phyloP scores from a whole-genome alignment of 2,329 filamentous ascomycete species.

The Xylariales sp. region DNA sequence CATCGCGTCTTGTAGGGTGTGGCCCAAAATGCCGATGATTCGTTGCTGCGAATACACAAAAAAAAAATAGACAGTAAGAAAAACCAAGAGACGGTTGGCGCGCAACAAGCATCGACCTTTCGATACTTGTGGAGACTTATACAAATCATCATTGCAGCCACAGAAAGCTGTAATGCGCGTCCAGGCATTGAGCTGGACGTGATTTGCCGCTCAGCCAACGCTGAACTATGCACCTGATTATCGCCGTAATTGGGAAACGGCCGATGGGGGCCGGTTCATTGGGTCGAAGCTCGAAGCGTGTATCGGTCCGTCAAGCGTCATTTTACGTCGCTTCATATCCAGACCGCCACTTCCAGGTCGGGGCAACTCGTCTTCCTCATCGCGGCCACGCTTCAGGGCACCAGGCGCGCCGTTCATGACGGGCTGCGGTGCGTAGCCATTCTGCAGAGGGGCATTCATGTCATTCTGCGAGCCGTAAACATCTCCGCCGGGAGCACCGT shows the following conservation, averaged over 20 bases:
- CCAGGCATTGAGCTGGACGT: too few species aligned
- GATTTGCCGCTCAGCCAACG: too few species aligned
- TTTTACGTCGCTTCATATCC: constrained; percentile 76
- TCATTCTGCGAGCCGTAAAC: constrained; percentile 66
- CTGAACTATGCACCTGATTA: constrained; percentile 8
- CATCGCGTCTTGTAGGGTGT: constrained; percentile 25
- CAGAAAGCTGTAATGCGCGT: too few species aligned
- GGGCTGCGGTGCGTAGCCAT: constrained; percentile 60
- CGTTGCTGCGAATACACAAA: constrained; percentile 32
- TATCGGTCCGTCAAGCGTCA: constrained; percentile 58
- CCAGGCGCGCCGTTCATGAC: constrained; percentile 59
- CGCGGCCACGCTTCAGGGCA: constrained; percentile 42
- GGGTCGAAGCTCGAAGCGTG: constrained; percentile 45
- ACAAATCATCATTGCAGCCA: too few species aligned
- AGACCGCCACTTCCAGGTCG: constrained; percentile 61
- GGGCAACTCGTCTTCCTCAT: constrained; percentile 56
- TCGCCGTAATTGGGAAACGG: constrained; percentile 33
- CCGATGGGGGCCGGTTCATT: constrained; percentile 42
- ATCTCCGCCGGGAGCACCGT: constrained; percentile 63
- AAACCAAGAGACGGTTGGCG: constrained; percentile 18
- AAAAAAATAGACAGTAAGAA: constrained; percentile 29
- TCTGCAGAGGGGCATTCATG: constrained; percentile 49
- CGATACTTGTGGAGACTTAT: too few species aligned
- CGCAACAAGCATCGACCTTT: constrained; percentile 15
- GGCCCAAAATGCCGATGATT: constrained; percentile 28